Conservation (phyloP, 371 early-diverging fungal genomes). For the Mucor saturninus region DNA sequence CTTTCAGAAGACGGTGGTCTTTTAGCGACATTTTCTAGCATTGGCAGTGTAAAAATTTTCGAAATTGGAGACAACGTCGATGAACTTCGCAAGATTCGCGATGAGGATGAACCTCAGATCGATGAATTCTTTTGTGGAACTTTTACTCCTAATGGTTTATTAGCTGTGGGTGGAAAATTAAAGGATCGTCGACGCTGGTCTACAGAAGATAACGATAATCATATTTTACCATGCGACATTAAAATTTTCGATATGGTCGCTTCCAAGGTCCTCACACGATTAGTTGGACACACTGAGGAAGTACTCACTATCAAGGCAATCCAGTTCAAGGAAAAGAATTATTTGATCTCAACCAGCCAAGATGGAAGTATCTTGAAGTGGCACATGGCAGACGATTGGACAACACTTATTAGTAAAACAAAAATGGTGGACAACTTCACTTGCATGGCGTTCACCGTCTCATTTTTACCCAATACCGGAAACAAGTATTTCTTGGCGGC, state of each 20-base stretch:
- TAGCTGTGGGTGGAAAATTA: constrained; percentile 53
- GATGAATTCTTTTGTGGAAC: constrained; percentile 89
- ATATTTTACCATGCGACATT: constrained; percentile 85
- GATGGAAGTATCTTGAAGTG: constrained; percentile 91
- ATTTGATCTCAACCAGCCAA: constrained; percentile 86
- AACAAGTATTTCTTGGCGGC: constrained; percentile 90
- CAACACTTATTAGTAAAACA: constrained; percentile 55
- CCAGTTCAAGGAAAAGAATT: constrained; percentile 74
- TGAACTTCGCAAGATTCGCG: constrained; percentile 73
- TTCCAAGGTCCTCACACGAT: constrained; percentile 69
- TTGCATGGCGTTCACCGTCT: constrained; percentile 92
- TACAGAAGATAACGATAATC: constrained; percentile 86
- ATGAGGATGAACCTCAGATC: constrained; percentile 76
- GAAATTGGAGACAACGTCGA: constrained; percentile 68
- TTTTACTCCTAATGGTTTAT: constrained; percentile 58
- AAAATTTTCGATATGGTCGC: constrained; percentile 83
- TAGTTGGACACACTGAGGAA: constrained; percentile 87
- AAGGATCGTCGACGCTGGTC: constrained; percentile 90
- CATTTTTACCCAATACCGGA: constrained; percentile 89
- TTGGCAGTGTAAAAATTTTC: constrained; percentile 80
- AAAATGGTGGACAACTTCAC: constrained; percentile 82
- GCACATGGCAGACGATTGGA: constrained; percentile 81
- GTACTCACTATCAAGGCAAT: constrained; percentile 79
- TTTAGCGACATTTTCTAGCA: constrained; percentile 83
- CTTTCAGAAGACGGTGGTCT: constrained; percentile 82